Percentiles rank a stretch among this genome's conserved stretches.
phyloP scores from a whole-genome alignment of 1,284 basidiomycete species.

The Marasmius fiardii region DNA sequence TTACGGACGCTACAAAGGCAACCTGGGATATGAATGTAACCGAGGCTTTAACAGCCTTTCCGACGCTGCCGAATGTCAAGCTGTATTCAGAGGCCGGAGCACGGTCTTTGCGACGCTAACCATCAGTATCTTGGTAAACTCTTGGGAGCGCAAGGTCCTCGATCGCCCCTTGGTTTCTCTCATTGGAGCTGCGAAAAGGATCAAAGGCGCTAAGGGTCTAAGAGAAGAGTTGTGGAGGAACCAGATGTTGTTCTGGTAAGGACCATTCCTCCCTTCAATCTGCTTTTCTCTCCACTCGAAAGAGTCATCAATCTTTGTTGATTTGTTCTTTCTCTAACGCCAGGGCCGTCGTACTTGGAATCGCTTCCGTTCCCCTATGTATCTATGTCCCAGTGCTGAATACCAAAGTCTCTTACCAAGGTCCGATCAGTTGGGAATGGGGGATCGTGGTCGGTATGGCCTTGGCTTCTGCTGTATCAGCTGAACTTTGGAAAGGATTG shows the following conservation, averaged over 20 bases:
- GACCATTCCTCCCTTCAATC: neutral
- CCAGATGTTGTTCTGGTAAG: conserved; percentile 41
- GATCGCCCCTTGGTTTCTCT: conserved; percentile 35
- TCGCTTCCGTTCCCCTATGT: conserved; percentile 20
- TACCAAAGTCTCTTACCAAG: conserved; percentile 38
- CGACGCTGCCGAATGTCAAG: conserved; percentile 28
- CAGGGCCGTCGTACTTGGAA: neutral
- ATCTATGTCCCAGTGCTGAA: conserved; percentile 48
- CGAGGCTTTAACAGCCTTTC: conserved; percentile 22
- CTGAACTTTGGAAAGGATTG: conserved; percentile 33
- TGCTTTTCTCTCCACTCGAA: too few species aligned
- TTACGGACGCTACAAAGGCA: conserved; percentile 46
- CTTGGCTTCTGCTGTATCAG: conserved; percentile 31
- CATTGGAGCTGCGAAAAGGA: conserved; percentile 35
- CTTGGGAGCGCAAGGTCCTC: conserved; percentile 39
- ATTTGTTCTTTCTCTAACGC: neutral
- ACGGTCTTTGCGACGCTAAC: conserved; percentile 52
- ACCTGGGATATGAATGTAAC: conserved; percentile 50
- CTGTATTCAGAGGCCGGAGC: conserved; percentile 52
- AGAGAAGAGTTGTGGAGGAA: conserved; percentile 47
- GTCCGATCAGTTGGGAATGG: conserved; percentile 43
- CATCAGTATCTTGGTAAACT: conserved; percentile 42
- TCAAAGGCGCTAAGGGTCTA: conserved; percentile 11
- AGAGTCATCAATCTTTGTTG: too few species aligned
- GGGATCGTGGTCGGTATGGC: conserved; percentile 36